Evolutionary conservation across 2,329 filamentous ascomycete genomes (phyloP).

Genomic region (Geosmithia morbida): DNA sequence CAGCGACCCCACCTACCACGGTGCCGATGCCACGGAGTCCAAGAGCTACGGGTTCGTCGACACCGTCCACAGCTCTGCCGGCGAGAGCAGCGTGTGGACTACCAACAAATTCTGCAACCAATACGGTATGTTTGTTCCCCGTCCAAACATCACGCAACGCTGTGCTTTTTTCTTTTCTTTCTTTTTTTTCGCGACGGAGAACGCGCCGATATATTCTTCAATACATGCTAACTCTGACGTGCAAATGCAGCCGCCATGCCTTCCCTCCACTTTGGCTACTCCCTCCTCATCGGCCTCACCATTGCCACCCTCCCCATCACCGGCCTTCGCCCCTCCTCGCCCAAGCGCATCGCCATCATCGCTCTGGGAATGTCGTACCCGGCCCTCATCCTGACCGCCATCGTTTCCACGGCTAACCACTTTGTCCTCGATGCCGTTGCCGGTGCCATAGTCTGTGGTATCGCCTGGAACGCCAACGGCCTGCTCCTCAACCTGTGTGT

Average conservation of each 20-base stretch:
- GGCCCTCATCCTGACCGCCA: constrained; percentile 48
- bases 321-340: constrained; percentile 33
- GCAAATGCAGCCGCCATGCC: constrained; percentile 51
- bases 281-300: constrained; percentile 56
- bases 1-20: constrained; percentile 38
- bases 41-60: constrained; percentile 48
- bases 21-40: constrained; percentile 39
- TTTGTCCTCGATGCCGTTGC: constrained; percentile 59
- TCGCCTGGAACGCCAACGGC: constrained; percentile 45
- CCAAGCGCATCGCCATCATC: constrained; percentile 30
- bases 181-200: too few species aligned
- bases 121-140: constrained; percentile 36
- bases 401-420: constrained; percentile 60
- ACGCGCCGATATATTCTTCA: too few species aligned
- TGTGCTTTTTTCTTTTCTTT: too few species aligned
- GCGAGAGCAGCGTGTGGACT: constrained; percentile 36
- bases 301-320: constrained; percentile 50
- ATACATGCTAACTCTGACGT: not conserved
- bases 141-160: too few species aligned
- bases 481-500: constrained; percentile 48
- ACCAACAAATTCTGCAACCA: constrained; percentile 46
- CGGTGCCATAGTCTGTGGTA: constrained; percentile 46
- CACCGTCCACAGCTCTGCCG: constrained; percentile 34
- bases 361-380: constrained; percentile 48
- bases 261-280: constrained; percentile 62